Percentiles rank a stretch among this genome's conserved stretches.
phyloP scores from a whole-genome alignment of 2,329 filamentous ascomycete genomes.

The Aspergillus sp. region DNA sequence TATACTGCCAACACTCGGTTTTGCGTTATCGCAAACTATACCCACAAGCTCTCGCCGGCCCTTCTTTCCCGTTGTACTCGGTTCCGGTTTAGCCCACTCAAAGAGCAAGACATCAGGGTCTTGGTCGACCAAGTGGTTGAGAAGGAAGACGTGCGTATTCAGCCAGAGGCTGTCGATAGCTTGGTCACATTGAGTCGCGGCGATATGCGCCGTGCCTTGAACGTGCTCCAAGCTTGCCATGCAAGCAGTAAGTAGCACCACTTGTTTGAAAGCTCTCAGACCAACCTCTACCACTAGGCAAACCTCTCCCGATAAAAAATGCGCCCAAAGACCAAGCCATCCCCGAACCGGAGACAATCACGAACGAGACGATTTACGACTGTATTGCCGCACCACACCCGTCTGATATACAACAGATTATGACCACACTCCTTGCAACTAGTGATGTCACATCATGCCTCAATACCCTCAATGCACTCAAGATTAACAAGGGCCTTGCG shows the following conservation, averaged over 20 bases:
- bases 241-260: slow-evolving; percentile 71
- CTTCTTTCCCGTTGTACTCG: slow-evolving; percentile 89
- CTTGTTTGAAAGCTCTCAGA: neutral
- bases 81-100: slow-evolving; percentile 91
- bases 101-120: slow-evolving; percentile 79
- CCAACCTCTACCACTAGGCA: slow-evolving; percentile 53
- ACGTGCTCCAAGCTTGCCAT: slow-evolving; percentile 94
- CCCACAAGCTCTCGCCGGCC: slow-evolving; percentile 93
- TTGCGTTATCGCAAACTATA: slow-evolving; percentile 98
- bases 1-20: slow-evolving; percentile 98
- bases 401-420: slow-evolving; percentile 79
- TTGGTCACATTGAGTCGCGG: slow-evolving; percentile 87
- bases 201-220: slow-evolving; percentile 92
- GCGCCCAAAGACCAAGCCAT: slow-evolving; percentile 57
- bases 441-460: slow-evolving; percentile 87
- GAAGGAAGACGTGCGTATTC: slow-evolving; percentile 83
- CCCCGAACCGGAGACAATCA: slow-evolving; percentile 79
- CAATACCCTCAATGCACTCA: slow-evolving; percentile 82
- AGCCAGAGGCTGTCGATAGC: slow-evolving; percentile 74
- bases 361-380: slow-evolving; percentile 89
- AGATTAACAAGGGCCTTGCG: slow-evolving; percentile 80
- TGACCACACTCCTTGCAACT: slow-evolving; percentile 78
- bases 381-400: slow-evolving; percentile 96
- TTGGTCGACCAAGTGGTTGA: slow-evolving; percentile 87
- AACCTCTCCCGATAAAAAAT: slow-evolving; percentile 63